A percentile compares a stretch with the other conserved stretches of the same genome.
Conservation (phyloP, 192 early-diverging fungal genomes). For the Gigaspora rosea region DNA sequence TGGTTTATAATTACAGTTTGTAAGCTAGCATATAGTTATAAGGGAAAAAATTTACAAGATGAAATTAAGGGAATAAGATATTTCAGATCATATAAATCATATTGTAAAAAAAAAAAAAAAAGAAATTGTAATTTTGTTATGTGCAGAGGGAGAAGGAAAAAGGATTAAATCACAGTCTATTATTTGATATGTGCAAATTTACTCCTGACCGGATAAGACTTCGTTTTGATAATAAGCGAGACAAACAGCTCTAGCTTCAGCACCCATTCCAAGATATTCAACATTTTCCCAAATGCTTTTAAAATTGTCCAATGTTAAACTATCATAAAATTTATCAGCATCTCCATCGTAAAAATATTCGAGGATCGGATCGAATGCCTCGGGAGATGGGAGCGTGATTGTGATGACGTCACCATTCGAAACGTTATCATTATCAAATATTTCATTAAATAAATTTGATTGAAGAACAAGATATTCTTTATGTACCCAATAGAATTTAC, state of each 20-base stretch:
- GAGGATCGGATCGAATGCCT: conserved; percentile 10
- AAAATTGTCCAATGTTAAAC: neutral
- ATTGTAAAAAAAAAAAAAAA: too few relatives aligned
- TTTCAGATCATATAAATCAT: too few relatives aligned
- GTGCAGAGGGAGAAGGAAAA: too few relatives aligned
- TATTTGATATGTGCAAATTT: too few relatives aligned
- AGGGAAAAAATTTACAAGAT: too few relatives aligned
- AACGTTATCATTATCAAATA: neutral
- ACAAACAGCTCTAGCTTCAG: neutral
- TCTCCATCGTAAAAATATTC: conserved; percentile 24
- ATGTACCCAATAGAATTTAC: conserved; percentile 3
- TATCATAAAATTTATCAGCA: conserved; percentile 17
- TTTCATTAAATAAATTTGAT: conserved; percentile 19
- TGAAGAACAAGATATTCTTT: conserved; percentile 19
- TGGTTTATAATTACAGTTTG: too few relatives aligned
- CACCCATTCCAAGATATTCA: conserved; percentile 1
- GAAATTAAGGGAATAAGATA: too few relatives aligned
- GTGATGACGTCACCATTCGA: conserved; percentile 8
- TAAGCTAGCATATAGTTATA: too few relatives aligned
- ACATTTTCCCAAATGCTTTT: conserved; percentile 20
- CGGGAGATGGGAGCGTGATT: neutral
- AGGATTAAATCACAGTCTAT: too few relatives aligned
- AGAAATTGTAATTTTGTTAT: too few relatives aligned
- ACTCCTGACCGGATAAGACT: neutral
- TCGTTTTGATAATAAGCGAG: neutral